Evolutionary conservation across 2,329 filamentous ascomycete genomes (phyloP).

Genomic region (Anthostomella pinea): DNA sequence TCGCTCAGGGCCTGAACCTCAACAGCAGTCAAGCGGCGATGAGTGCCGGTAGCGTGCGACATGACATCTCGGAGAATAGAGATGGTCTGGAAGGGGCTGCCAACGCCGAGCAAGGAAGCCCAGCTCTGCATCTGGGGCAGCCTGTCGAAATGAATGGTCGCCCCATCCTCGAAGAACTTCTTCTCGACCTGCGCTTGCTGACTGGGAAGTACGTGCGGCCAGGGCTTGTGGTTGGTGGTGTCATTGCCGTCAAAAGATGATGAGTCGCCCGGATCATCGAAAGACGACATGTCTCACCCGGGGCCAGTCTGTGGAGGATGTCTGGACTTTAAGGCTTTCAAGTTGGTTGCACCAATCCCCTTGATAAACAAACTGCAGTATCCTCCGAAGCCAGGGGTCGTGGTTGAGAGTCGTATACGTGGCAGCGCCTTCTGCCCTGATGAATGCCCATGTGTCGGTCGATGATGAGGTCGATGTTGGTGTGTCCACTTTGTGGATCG

Average conservation of each 20-base stretch:
- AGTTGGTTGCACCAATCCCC: no score
- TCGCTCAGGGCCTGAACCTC: conserved; percentile 29
- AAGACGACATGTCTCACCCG: conserved; percentile 7
- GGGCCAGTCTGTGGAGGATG: no score
- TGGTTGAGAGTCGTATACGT: no score
- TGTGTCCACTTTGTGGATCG: no score
- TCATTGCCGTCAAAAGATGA: conserved; percentile 3
- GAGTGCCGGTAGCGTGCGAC: conserved; percentile 1
- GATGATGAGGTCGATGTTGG: no score
- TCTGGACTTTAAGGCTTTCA: no score
- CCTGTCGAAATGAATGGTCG: conserved; percentile 28
- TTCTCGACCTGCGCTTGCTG: conserved; percentile 19
- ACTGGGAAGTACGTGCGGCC: conserved; percentile 19
- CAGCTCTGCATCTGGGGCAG: conserved; percentile 16
- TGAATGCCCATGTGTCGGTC: no score
- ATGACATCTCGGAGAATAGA: conserved; percentile 10
- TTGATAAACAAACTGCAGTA: no score
- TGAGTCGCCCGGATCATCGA: conserved; percentile 4
- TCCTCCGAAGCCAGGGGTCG: no score
- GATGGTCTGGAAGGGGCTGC: conserved; percentile 1
- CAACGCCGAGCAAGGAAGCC: conserved; percentile 6
- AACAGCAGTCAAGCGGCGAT: conserved; percentile 23
- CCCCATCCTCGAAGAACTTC: conserved; percentile 23
- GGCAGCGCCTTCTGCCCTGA: no score
- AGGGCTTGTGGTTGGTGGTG: conserved; percentile 15